Evolutionary conservation across 176 grass and related monocot genomes (phyloP), one percentile per base, ranked within the genome.

Genomic region (Musa acuminata): DNA sequence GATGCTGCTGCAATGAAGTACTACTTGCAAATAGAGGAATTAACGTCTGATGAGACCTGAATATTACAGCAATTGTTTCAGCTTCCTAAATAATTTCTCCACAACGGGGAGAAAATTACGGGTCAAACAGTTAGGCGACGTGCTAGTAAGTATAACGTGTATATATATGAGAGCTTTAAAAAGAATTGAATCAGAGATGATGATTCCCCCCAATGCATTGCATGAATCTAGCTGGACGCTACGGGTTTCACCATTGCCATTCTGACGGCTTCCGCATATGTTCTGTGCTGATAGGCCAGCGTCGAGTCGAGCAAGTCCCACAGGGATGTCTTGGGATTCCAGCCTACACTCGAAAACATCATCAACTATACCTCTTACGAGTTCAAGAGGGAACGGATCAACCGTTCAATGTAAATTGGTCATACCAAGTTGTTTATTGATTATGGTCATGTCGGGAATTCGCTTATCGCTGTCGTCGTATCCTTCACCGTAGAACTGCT

Each of bases 401-500:
- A 25, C 2, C 11, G 22, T 26, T 12, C 17, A 13, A 19, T 17
- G 63, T 24, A 53, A 53, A 8, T 52, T 6, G 55, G 25, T 52
- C 80, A 69, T 96, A 97, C 90, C 90, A 67, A 97, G 93, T 82
- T 97, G 87, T 53, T 84, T 93, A 81, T 97, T 93, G 72, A 97
- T 90, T 74, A 90, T 90, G 20, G 81, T 92, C 93, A 97, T 97
- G 75, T 92, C 84, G 1, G 93, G 93, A 25, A 90, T 97, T 25
- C 93, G 80, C 74, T 90, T 92, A 72, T 97, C 93, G 24, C 93
- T 97, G 50, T 97, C 93, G 64, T 97, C 93, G 10, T 97, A 97
- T 76, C 93, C 93, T 84, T 97, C 90, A 17, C 90, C 93, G 27
- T 93, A 97, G 80, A 97, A 97, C 77, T 90, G 76, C 23, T 83